Base-by-base conservation (phyloP, 2,329 filamentous ascomycete species). In the Epichloe coenophiala region DNA sequence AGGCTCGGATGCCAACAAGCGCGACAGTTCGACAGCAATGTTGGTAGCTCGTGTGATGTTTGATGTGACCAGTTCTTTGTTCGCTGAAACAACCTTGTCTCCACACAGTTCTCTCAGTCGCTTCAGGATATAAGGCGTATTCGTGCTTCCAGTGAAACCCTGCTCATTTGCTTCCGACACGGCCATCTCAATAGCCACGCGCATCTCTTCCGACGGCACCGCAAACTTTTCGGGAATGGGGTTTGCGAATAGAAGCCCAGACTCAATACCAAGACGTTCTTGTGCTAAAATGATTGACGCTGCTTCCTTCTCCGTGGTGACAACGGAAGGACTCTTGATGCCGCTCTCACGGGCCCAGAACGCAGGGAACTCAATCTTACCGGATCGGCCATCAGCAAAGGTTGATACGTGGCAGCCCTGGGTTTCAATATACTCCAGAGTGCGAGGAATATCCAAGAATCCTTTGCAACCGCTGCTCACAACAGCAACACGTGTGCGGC, bases 321-420 rank as follows among this genome's bases (percentile, higher is more conserved):
- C 78, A 1, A 86, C 78, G 21, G 80, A 78, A 0, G 91, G 91
- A 61, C 88, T 95, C 65, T 74, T 81, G 48, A 85, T 70, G 12
- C 89, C 88, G 65, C 90, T 96, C 41, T 96, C 88, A 40, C 91
- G 75, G 0, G 86, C 87, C 78, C 87, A 98, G 66, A 98, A 98
- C 0, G 87, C 88, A 1, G 93, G 93, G 60, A 97, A 93, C 59
- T 95, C 85, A 40, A 96, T 77, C 5, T 76, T 69, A 1, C 81
- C 84, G 27, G 70, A 68, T 38, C 87, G 78, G 1, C 86, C 88
- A 66, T 95, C 88, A 23, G 88, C 83, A 70, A 97, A 98, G 2
- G 93, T 97, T 3, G 82, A 86, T 1, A 96, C 89, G 38, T 84
- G 77, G 21, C 88, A 89, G 9, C 86, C 86, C 62, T 84, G 80